These are phyloP conservation scores for Stipa capillata DNA, from an alignment of 176 grass and related monocot genomes.

Conservation along the genomic window DNA sequence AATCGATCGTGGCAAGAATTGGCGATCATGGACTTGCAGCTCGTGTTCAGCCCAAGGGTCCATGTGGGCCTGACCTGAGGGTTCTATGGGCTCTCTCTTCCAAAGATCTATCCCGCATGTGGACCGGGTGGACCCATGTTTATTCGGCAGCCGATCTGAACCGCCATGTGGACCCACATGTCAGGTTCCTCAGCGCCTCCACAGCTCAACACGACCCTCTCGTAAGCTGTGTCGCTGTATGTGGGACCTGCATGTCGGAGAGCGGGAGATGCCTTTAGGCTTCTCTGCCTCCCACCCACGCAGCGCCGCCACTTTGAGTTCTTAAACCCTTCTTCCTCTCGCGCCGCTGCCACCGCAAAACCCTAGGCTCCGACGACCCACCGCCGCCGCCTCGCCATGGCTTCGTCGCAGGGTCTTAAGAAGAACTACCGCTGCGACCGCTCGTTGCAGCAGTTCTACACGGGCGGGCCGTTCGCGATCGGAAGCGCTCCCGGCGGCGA, in stretches of 20 bases:
- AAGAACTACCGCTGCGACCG: constrained; percentile 65
- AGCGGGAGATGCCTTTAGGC: neutral
- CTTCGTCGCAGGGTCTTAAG: constrained; percentile 24
- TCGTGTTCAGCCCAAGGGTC: too few relatives aligned
- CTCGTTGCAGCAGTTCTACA: constrained; percentile 90
- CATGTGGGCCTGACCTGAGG: neutral
- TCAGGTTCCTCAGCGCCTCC: too few relatives aligned
- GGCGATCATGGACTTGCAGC: too few relatives aligned
- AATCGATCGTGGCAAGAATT: too few relatives aligned
- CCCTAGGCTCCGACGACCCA: constrained; percentile 20
- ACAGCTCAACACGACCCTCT: too few relatives aligned
- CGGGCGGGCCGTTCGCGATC: constrained; percentile 63
- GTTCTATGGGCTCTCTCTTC: too few relatives aligned
- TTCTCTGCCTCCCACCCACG: neutral
- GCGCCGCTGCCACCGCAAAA: constrained; percentile 31
- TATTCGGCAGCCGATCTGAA: neutral
- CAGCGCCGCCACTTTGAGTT: neutral
- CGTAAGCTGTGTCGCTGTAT: neutral
- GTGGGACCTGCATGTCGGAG: neutral
- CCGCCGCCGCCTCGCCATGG: neutral
- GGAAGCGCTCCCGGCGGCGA: constrained; percentile 21
- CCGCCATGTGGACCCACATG: neutral
- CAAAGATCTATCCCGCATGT: neutral
- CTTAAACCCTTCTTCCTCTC: constrained; percentile 29
- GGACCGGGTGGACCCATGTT: too few relatives aligned